Percentiles rank a stretch among this genome's conserved stretches.
These are phyloP conservation scores for Chondrus crispus DNA, from an alignment of 23 red algal genomes.

Conservation along the genomic window DNA sequence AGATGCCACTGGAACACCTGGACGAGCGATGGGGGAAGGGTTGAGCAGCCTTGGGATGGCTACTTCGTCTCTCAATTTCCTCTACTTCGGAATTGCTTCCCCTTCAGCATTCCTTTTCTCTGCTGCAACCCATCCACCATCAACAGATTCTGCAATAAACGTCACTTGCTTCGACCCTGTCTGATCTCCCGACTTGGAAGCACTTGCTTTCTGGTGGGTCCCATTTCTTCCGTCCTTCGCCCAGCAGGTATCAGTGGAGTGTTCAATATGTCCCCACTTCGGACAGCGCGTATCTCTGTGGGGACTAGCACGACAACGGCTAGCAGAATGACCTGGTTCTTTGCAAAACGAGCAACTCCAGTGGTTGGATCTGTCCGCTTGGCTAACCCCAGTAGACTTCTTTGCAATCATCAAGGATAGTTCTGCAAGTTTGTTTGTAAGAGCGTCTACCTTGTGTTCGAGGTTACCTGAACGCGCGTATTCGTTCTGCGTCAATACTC, in stretches of 20 bases:
- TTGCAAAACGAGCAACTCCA: background rate
- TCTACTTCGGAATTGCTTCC: background rate
- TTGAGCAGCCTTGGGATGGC: background rate
- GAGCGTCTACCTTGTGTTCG: too few relatives aligned
- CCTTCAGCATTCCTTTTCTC: background rate
- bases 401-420: too few relatives aligned
- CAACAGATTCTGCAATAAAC: background rate
- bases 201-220: background rate
- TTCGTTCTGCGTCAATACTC: too few relatives aligned
- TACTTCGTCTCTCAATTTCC: background rate
- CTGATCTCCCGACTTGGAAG: background rate
- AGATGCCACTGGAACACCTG: background rate
- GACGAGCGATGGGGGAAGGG: background rate
- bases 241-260: background rate
- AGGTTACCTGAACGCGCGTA: too few relatives aligned
- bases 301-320: background rate
- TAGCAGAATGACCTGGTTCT: constrained; percentile 6
- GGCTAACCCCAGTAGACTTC: too few relatives aligned
- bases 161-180: background rate
- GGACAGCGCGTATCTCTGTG: background rate
- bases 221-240: background rate
- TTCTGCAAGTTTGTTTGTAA: too few relatives aligned
- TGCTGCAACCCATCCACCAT: background rate
- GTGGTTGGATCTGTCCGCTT: too few relatives aligned
- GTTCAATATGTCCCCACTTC: background rate